Evolutionary conservation across 2,329 filamentous ascomycete genomes (phyloP).

Genomic region (Cordyceps tenuipes): DNA sequence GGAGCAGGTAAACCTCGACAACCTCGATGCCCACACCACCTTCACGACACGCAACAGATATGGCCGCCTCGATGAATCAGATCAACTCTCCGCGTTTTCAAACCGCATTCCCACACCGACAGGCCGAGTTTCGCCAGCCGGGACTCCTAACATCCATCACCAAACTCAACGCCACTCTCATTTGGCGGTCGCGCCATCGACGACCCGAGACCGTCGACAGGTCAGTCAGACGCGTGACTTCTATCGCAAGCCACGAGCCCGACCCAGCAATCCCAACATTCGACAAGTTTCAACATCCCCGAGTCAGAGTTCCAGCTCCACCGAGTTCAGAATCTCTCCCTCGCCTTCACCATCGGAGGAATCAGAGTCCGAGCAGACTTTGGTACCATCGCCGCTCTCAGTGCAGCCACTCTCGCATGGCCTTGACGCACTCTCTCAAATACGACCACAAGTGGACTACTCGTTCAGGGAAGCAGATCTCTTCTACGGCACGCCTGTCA

Average conservation of each 20-base stretch:
- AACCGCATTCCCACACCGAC: not conserved
- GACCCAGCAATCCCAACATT: not conserved
- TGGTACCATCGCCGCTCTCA: not conserved
- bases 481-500: not conserved
- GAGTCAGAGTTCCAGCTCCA: not conserved
- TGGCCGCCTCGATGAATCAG: not conserved
- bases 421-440: not conserved
- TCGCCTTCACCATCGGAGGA: not conserved
- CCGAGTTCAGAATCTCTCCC: not conserved
- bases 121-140: not conserved
- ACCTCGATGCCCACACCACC: not conserved
- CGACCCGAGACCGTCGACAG: not conserved
- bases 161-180: not conserved
- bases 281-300: not conserved
- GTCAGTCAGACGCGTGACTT: not conserved
- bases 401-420: not conserved
- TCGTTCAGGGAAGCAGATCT: constrained; percentile 5
- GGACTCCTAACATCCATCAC: not conserved
- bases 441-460: not conserved
- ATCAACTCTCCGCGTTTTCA: not conserved
- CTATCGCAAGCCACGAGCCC: not conserved
- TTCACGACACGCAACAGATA: not conserved
- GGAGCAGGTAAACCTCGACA: not conserved
- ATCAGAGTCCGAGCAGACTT: not conserved
- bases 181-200: not conserved